phyloP scores from a whole-genome alignment of 805 yeast genomes.

The Myxozyma monticola region DNA sequence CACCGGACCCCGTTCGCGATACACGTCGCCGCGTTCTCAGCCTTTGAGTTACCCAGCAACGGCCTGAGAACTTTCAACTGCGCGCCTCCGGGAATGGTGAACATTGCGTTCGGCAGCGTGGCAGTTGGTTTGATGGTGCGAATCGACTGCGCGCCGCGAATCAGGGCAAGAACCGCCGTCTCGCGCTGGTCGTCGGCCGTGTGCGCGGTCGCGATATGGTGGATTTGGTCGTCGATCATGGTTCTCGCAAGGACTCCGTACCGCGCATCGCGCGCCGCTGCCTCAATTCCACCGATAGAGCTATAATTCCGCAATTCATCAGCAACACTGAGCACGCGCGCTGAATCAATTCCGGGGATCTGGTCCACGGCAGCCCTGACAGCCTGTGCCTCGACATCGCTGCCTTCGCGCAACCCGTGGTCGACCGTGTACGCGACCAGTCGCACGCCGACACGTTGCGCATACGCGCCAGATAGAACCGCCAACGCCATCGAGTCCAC shows the following conservation, averaged over 20 bases:
- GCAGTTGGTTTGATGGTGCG: conserved; percentile 42
- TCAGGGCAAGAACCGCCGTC: conserved; percentile 59
- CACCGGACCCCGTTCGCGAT: conserved; percentile 46
- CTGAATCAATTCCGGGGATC: background rate
- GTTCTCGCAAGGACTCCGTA: conserved; percentile 46
- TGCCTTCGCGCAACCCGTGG: conserved; percentile 55
- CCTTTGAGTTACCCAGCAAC: conserved; percentile 49
- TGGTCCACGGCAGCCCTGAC: conserved; percentile 5
- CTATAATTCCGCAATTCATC: background rate
- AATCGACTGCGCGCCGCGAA: conserved; percentile 45
- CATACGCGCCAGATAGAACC: conserved; percentile 47
- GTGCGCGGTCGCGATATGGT: conserved; percentile 61
- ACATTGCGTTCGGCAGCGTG: conserved; percentile 50
- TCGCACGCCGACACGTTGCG: conserved; percentile 33
- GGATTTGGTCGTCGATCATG: conserved; percentile 43
- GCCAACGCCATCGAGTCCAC: conserved; percentile 76
- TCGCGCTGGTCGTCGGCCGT: conserved; percentile 72
- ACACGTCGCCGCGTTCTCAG: conserved; percentile 51
- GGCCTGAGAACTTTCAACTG: conserved; percentile 50
- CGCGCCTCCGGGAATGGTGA: conserved; percentile 34
- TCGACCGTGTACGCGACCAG: conserved; percentile 61
- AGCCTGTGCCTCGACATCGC: conserved; percentile 50
- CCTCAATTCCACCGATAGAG: conserved; percentile 4
- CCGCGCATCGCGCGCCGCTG: conserved; percentile 56
- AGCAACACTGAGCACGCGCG: background rate